Evolutionary conservation across 2,329 filamentous ascomycete species (phyloP).

Genomic region (Colletotrichum tropicicola): DNA sequence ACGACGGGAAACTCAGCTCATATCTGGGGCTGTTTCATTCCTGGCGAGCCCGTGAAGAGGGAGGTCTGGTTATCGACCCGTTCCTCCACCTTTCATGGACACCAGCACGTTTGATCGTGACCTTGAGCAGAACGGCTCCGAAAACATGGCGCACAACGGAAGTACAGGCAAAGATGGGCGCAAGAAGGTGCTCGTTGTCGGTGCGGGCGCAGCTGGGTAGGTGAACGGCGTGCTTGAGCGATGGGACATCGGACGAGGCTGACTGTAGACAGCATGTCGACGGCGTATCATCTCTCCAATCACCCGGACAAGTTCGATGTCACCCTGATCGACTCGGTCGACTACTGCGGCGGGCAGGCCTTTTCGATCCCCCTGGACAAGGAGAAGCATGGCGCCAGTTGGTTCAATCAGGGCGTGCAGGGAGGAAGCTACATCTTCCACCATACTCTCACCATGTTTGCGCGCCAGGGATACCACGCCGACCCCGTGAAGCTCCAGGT

Average conservation of each 20-base stretch:
- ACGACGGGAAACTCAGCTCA: background rate
- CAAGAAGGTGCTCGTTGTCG: constrained; percentile 49
- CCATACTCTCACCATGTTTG: constrained; percentile 70
- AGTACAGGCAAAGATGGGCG: constrained; percentile 18
- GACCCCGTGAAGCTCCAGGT: constrained; percentile 67
- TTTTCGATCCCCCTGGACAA: constrained; percentile 70
- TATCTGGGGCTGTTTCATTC: constrained; percentile 7
- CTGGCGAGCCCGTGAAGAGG: background rate
- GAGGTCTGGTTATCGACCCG: background rate
- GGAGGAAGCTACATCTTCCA: constrained; percentile 68
- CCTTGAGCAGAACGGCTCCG: constrained; percentile 18
- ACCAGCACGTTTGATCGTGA: constrained; percentile 2
- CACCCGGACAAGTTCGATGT: constrained; percentile 68
- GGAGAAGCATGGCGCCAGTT: constrained; percentile 65
- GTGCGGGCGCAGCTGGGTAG: constrained; percentile 50
- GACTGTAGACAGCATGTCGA: constrained; percentile 54
- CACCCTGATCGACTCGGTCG: constrained; percentile 63
- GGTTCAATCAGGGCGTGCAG: constrained; percentile 71
- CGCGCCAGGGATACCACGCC: constrained; percentile 57
- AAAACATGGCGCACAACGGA: constrained; percentile 24
- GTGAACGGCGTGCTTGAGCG: background rate
- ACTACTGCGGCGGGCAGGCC: constrained; percentile 70
- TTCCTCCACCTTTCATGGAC: background rate
- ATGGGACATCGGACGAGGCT: background rate
- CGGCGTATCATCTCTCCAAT: constrained; percentile 66